These are phyloP conservation scores for Phanerochaete sordida DNA, from an alignment of 768 basidiomycete genomes.

Conservation along the genomic window DNA sequence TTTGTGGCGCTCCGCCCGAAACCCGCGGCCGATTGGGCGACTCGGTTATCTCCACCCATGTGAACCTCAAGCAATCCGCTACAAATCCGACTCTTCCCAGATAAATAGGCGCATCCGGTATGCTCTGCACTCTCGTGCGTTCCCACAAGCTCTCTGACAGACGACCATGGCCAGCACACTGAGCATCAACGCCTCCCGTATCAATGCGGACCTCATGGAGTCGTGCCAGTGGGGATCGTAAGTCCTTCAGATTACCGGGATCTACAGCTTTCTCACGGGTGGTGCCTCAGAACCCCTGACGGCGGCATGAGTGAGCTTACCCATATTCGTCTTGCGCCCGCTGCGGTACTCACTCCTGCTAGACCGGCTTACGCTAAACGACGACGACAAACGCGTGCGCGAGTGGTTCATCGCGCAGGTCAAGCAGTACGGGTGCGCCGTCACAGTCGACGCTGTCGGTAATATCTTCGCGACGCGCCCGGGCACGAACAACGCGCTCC, in stretches of 20 bases:
- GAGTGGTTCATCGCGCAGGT: neutral
- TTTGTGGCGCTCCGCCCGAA: neutral
- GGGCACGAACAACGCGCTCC: neutral
- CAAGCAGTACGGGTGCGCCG: neutral
- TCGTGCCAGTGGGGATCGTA: neutral
- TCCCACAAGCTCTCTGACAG: neutral
- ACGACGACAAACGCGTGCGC: neutral
- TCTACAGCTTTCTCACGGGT: neutral
- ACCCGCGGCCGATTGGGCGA: neutral
- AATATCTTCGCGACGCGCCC: neutral
- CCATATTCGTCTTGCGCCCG: neutral
- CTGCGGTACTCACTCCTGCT: neutral
- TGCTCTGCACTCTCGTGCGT: neutral
- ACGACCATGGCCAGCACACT: neutral
- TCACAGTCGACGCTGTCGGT: neutral
- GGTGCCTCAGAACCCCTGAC: neutral
- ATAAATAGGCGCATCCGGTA: neutral
- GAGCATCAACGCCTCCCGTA: neutral
- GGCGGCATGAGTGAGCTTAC: neutral
- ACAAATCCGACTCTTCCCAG: neutral
- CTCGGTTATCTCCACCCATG: neutral
- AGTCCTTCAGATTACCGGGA: neutral
- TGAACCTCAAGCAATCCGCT: neutral
- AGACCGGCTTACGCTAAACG: neutral
- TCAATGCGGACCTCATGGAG: neutral